phyloP scores from a whole-genome alignment of 2,329 filamentous ascomycete species.

The Cordyceps cicadae region DNA sequence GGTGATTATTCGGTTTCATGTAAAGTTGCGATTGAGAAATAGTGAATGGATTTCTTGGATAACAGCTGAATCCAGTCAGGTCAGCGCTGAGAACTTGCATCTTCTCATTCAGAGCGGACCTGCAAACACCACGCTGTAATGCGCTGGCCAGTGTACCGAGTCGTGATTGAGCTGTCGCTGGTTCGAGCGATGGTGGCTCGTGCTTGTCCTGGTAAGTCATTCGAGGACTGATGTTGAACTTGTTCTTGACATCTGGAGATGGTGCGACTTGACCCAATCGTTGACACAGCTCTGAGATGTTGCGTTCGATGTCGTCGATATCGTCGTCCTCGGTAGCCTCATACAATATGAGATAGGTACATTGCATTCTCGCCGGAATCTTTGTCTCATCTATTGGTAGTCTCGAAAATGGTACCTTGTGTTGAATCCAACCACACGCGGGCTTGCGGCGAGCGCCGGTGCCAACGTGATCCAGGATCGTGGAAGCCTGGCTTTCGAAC shows the following conservation, averaged over 20 bases:
- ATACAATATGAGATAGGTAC: neutral
- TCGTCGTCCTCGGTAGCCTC: neutral
- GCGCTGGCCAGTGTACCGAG: neutral
- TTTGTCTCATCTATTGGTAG: neutral
- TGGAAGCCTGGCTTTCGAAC: neutral
- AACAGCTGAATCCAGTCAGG: too few relatives aligned
- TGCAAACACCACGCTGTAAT: neutral
- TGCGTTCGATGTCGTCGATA: neutral
- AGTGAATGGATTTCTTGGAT: too few relatives aligned
- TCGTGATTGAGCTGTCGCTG: neutral
- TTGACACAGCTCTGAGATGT: neutral
- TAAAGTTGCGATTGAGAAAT: neutral
- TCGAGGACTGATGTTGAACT: neutral
- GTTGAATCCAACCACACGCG: neutral
- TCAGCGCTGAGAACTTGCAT: too few relatives aligned
- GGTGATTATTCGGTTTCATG: too few relatives aligned
- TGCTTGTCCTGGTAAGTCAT: neutral
- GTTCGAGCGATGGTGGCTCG: neutral
- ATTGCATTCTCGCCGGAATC: neutral
- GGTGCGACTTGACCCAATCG: neutral
- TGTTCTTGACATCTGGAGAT: neutral
- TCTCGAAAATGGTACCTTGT: neutral
- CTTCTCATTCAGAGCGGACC: neutral
- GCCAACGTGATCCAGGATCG: neutral
- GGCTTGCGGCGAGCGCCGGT: neutral